These are phyloP conservation scores for Termitomyces titanicus DNA, from an alignment of 768 basidiomycete species.

Conservation along the genomic window DNA sequence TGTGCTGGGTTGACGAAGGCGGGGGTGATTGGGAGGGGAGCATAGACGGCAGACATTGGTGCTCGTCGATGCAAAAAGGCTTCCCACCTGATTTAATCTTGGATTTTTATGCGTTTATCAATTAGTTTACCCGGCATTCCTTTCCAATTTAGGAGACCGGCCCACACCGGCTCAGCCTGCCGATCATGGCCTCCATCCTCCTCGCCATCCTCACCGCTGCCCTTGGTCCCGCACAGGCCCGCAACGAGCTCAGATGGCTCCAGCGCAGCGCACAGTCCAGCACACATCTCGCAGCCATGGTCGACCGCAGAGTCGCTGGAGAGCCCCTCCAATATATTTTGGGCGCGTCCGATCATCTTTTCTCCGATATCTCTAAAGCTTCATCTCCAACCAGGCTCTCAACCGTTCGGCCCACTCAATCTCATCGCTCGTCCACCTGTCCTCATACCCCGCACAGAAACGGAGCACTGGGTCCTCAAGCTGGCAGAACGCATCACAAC, in stretches of 20 bases:
- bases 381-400: constrained; percentile 49
- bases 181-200: constrained; percentile 10
- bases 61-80: constrained; percentile 13
- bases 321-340: constrained; percentile 92
- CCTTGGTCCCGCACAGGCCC: constrained; percentile 33
- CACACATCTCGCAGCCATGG: constrained; percentile 37
- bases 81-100: constrained; percentile 17
- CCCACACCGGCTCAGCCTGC: constrained; percentile 11
- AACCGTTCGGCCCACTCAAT: constrained; percentile 84
- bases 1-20: constrained; percentile 41
- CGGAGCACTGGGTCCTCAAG: constrained; percentile 74
- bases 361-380: constrained; percentile 10
- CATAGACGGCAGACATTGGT: constrained; percentile 34
- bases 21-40: constrained; percentile 30
- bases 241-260: constrained; percentile 43
- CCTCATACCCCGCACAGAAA: constrained; percentile 94
- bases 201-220: constrained; percentile 29
- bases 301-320: constrained; percentile 56
- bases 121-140: constrained; percentile 14
- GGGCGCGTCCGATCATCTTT: constrained; percentile 44
- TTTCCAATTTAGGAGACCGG: constrained; percentile 17
- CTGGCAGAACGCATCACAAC: constrained; percentile 49
- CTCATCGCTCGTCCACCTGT: constrained; percentile 73
- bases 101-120: constrained; percentile 16
- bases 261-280: constrained; percentile 21